Conservation (phyloP, 2,329 filamentous ascomycete species). For the Aspergillus cejpii region DNA sequence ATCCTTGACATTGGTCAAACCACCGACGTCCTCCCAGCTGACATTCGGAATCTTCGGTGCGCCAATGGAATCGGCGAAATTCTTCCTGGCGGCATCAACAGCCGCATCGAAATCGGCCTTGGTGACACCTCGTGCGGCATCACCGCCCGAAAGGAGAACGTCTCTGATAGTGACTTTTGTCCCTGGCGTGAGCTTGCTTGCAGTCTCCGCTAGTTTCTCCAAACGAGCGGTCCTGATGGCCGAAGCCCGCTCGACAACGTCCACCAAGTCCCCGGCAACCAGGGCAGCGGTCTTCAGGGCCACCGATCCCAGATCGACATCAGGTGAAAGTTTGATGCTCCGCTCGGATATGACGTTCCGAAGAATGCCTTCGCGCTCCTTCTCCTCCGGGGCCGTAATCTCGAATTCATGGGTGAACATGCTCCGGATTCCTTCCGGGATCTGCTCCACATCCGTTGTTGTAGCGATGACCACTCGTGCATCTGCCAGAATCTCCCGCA, state of each 20-base stretch:
- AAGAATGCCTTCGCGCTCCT: slow-evolving; percentile 81
- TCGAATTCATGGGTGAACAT: slow-evolving; percentile 95
- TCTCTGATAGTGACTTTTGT: slow-evolving; percentile 62
- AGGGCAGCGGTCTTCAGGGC: slow-evolving; percentile 93
- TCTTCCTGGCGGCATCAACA: slow-evolving; percentile 91
- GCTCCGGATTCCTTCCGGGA: slow-evolving; percentile 81
- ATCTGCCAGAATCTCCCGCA: slow-evolving; percentile 76
- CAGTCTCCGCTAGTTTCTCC: slow-evolving; percentile 56
- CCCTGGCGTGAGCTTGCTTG: slow-evolving; percentile 24
- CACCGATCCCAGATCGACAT: slow-evolving; percentile 76
- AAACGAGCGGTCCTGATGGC: slow-evolving; percentile 70
- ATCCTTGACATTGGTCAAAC: slow-evolving; percentile 87
- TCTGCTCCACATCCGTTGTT: slow-evolving; percentile 89
- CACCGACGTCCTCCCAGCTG: slow-evolving; percentile 91
- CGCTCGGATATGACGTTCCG: slow-evolving; percentile 69
- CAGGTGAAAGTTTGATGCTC: slow-evolving; percentile 68
- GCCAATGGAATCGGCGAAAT: slow-evolving; percentile 94
- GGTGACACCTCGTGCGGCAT: slow-evolving; percentile 68
- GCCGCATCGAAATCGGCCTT: slow-evolving; percentile 84
- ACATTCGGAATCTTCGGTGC: slow-evolving; percentile 98
- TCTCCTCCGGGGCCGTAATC: slow-evolving; percentile 85
- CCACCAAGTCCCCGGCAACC: slow-evolving; percentile 87
- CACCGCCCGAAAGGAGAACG: slow-evolving; percentile 79
- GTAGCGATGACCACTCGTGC: slow-evolving; percentile 83
- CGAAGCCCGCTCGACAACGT: slow-evolving; percentile 84